These are phyloP conservation scores for Fomitopsis schrenkii DNA, from an alignment of 1,284 basidiomycete genomes.

Conservation along the genomic window DNA sequence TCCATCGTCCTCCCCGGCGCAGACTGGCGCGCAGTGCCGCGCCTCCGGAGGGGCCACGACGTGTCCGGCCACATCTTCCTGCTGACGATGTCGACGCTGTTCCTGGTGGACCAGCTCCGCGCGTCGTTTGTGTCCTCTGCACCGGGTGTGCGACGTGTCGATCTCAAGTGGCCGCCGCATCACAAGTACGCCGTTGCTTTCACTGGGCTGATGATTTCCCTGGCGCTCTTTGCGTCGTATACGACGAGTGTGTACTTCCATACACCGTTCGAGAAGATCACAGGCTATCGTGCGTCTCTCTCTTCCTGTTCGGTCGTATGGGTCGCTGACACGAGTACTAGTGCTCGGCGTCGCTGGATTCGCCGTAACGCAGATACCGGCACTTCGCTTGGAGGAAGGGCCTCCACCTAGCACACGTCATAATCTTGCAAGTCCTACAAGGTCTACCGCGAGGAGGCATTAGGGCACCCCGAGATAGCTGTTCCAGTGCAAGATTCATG, in stretches of 20 bases:
- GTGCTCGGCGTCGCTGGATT: conserved; percentile 41
- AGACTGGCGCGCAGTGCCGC: conserved; percentile 47
- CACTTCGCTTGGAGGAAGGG: conserved; percentile 10
- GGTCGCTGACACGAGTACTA: conserved; percentile 14
- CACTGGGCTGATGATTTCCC: conserved; percentile 47
- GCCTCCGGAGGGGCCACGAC: conserved; percentile 82
- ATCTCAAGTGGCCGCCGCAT: conserved; percentile 30
- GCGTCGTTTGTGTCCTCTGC: conserved; percentile 34
- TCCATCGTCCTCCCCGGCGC: conserved; percentile 33
- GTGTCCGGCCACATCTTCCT: conserved; percentile 95
- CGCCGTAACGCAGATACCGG: conserved; percentile 31
- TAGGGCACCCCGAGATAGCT: background rate
- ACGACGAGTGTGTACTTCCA: conserved; percentile 93
- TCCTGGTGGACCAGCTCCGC: conserved; percentile 75
- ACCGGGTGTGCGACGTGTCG: background rate
- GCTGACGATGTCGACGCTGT: conserved; percentile 78
- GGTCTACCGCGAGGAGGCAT: background rate
- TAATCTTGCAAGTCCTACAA: background rate
- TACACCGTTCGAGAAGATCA: conserved; percentile 81
- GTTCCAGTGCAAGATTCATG: background rate
- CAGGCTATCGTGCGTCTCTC: conserved; percentile 68
- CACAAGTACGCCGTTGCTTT: conserved; percentile 45
- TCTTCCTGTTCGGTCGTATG: background rate
- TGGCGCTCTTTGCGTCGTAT: conserved; percentile 75
- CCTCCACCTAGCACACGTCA: background rate